Conservation (phyloP, 345 rosid species). For the Turritis glabra region DNA sequence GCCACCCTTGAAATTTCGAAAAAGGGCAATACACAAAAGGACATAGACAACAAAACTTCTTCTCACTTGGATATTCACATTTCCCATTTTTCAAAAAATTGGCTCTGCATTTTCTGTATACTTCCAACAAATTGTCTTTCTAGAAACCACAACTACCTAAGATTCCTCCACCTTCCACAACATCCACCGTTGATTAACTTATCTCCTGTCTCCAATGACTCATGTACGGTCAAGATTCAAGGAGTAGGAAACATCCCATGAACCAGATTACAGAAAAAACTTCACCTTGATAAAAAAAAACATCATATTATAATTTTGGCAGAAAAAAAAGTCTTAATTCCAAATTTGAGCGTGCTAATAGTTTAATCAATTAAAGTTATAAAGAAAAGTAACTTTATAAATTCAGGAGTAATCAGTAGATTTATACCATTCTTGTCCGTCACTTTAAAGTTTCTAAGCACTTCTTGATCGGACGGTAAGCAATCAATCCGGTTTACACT, state of each 20-base stretch:
- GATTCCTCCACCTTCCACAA: background rate
- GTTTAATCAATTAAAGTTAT: conserved; percentile 34
- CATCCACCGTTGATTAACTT: conserved; percentile 29
- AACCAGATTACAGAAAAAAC: background rate
- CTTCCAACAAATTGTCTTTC: conserved; percentile 21
- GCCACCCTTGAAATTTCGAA: conserved; percentile 19
- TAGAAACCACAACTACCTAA: background rate
- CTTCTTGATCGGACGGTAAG: background rate
- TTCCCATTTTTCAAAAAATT: background rate
- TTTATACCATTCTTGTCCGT: conserved; percentile 37
- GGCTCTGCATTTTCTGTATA: conserved; percentile 2
- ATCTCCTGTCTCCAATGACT: background rate
- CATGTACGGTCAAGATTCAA: conserved; percentile 19
- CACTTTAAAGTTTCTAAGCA: conserved; percentile 2
- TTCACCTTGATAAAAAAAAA: conserved; percentile 1
- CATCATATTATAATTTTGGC: conserved; percentile 5
- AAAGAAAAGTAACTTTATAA: conserved; percentile 36
- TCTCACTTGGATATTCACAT: conserved; percentile 19
- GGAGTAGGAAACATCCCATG: conserved; percentile 13
- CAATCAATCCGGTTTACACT: background rate
- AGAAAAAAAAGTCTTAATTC: conserved; percentile 10
- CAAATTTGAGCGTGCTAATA: conserved; percentile 48
- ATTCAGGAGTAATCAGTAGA: conserved; percentile 35
- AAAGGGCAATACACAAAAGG: background rate
- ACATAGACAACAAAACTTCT: conserved; percentile 13